A percentile compares a stretch with the other conserved stretches of the same genome.
These are phyloP conservation scores for Penicillium sp. DNA, from an alignment of 2,329 filamentous ascomycete genomes.

Conservation along the genomic window DNA sequence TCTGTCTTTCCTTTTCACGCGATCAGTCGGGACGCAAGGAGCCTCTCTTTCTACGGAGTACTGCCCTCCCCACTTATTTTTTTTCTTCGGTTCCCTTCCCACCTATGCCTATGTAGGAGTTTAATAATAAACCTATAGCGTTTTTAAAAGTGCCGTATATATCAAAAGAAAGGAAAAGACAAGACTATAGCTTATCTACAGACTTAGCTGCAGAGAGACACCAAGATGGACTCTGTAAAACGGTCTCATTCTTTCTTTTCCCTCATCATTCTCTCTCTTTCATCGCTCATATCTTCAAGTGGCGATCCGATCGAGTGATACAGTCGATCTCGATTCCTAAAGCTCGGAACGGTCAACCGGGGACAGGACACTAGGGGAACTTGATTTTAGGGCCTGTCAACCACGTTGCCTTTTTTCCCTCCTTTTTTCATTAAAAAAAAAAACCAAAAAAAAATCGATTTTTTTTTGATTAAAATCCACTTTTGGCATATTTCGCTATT, in stretches of 20 bases:
- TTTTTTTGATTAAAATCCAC: background rate
- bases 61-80: background rate
- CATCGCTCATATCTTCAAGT: background rate
- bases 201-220: no score
- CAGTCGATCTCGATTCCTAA: conserved; percentile 6
- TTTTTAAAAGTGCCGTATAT: background rate
- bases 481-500: background rate
- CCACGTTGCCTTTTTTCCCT: conserved; percentile 13
- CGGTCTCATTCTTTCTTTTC: background rate
- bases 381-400: conserved; percentile 15
- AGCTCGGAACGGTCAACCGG: conserved; percentile 4
- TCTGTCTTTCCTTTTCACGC: background rate
- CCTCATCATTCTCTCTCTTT: background rate
- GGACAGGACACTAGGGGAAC: background rate
- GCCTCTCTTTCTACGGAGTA: background rate
- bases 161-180: background rate
- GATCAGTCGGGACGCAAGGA: conserved; percentile 5
- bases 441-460: background rate
- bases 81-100: background rate
- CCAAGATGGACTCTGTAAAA: no score
- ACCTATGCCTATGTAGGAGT: background rate
- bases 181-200: background rate
- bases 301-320: conserved; percentile 16
- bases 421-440: background rate
- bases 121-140: background rate